phyloP scores from a whole-genome alignment of 164 flowering plant genomes.

The Nymphaea thermarum region DNA sequence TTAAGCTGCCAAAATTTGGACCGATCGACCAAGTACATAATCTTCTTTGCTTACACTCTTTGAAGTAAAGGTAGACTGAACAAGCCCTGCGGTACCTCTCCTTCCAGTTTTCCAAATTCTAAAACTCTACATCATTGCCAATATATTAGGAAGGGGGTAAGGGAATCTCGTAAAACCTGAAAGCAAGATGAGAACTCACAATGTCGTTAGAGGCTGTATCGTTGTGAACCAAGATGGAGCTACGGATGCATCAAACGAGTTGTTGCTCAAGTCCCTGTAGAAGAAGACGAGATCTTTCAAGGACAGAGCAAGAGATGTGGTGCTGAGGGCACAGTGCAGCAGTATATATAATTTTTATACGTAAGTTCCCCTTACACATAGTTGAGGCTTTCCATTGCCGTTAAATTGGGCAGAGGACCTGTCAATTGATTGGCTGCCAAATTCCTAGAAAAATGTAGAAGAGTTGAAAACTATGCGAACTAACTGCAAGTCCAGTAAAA shows the following conservation, averaged over 20 bases:
- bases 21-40: not conserved
- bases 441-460: conserved; percentile 35
- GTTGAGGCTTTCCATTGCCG: conserved; percentile 48
- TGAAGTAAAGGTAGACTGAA: not conserved
- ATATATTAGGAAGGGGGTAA: no score
- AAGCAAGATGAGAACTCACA: conserved; percentile 36
- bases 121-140: not conserved
- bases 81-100: not conserved
- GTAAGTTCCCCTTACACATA: conserved; percentile 53
- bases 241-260: conserved; percentile 47
- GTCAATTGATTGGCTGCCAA: conserved; percentile 52
- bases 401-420: conserved; percentile 60
- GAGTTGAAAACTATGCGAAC: not conserved
- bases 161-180: not conserved
- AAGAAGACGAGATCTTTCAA: not conserved
- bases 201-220: conserved; percentile 59
- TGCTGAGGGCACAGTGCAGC: not conserved
- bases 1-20: not conserved
- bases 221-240: conserved; percentile 87
- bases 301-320: not conserved
- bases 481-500: not conserved
- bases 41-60: not conserved
- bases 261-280: conserved; percentile 80
- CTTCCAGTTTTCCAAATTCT: not conserved
- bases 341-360: not conserved